A percentile compares a stretch with the other conserved stretches of the same genome.
Conservation (phyloP, 2,329 filamentous ascomycete species). For the Lomentospora prolificans region DNA sequence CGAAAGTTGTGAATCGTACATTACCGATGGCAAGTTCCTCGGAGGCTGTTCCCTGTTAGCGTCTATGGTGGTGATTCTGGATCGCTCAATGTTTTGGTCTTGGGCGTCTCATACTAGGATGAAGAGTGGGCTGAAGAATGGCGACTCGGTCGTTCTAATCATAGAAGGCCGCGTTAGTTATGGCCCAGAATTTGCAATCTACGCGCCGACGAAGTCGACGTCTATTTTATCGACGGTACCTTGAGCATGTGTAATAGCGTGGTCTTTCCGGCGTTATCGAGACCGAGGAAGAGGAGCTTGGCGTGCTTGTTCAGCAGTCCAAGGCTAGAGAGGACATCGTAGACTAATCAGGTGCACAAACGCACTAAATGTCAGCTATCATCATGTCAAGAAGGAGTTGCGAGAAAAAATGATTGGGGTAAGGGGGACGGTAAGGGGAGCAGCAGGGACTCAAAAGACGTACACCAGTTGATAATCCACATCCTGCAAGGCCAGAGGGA, state of each 20-base stretch:
- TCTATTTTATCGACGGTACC: slow-evolving; percentile 38
- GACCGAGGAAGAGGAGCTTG: slow-evolving; percentile 85
- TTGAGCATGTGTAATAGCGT: slow-evolving; percentile 93
- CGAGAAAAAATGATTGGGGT: neutral
- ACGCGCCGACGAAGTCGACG: neutral
- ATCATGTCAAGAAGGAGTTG: neutral
- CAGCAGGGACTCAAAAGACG: slow-evolving; percentile 22
- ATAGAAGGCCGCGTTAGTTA: neutral
- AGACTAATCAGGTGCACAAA: slow-evolving; percentile 42
- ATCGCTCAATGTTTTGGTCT: neutral
- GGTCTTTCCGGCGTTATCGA: slow-evolving; percentile 92
- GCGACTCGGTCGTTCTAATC: slow-evolving; percentile 81
- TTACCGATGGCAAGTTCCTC: slow-evolving; percentile 90
- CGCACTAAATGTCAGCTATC: slow-evolving; percentile 8
- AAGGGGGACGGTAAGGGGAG: neutral
- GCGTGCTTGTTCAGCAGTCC: slow-evolving; percentile 92
- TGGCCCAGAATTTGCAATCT: neutral
- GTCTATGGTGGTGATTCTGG: neutral
- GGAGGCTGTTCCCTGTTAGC: slow-evolving; percentile 46
- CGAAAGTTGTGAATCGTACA: slow-evolving; percentile 90
- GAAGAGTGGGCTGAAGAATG: slow-evolving; percentile 80
- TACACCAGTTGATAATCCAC: slow-evolving; percentile 98
- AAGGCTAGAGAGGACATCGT: slow-evolving; percentile 78
- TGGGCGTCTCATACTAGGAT: slow-evolving; percentile 60
- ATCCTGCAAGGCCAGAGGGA: slow-evolving; percentile 38